Evolutionary conservation across 1,284 basidiomycete genomes (phyloP).

Genomic region (Cutaneotrichosporon mucoides): DNA sequence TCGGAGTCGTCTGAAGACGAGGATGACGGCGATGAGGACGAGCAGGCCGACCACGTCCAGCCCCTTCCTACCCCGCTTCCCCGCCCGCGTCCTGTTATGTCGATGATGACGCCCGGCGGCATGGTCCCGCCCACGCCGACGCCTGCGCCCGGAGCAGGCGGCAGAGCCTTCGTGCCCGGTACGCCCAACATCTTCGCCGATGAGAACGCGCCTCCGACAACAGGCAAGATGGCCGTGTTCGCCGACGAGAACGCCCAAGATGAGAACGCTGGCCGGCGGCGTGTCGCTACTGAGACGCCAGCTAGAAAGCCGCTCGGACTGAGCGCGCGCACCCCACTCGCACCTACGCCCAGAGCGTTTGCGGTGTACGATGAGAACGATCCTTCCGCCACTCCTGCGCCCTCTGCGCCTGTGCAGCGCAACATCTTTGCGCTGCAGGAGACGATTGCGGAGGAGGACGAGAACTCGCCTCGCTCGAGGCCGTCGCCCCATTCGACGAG

Average conservation of each 20-base stretch:
- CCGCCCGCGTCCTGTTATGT: conserved; percentile 16
- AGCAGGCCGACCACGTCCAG: conserved; percentile 31
- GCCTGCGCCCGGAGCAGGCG: conserved; percentile 23
- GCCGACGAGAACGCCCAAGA: conserved; percentile 26
- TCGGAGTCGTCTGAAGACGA: conserved; percentile 32
- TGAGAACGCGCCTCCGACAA: background rate
- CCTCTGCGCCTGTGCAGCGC: conserved; percentile 1
- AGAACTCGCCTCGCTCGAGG: background rate
- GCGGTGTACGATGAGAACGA: conserved; percentile 35
- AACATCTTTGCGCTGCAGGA: conserved; percentile 17
- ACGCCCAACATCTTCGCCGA: conserved; percentile 15
- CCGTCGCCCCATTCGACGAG: background rate
- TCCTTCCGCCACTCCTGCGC: conserved; percentile 18
- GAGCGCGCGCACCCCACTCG: conserved; percentile 22
- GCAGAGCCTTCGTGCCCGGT: background rate
- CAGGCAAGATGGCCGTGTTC: conserved; percentile 16
- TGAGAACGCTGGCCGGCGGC: conserved; percentile 12
- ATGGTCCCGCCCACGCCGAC: conserved; percentile 50
- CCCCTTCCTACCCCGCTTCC: conserved; percentile 42
- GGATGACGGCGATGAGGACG: conserved; percentile 49
- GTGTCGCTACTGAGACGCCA: conserved; percentile 37
- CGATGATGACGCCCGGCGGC: conserved; percentile 38
- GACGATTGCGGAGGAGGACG: conserved; percentile 14
- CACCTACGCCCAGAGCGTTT: conserved; percentile 31
- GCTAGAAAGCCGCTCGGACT: conserved; percentile 32